Evolutionary conservation across 257 asterid species (phyloP), one percentile per base, ranked within the genome.

Genomic region (Solanum piurae): DNA sequence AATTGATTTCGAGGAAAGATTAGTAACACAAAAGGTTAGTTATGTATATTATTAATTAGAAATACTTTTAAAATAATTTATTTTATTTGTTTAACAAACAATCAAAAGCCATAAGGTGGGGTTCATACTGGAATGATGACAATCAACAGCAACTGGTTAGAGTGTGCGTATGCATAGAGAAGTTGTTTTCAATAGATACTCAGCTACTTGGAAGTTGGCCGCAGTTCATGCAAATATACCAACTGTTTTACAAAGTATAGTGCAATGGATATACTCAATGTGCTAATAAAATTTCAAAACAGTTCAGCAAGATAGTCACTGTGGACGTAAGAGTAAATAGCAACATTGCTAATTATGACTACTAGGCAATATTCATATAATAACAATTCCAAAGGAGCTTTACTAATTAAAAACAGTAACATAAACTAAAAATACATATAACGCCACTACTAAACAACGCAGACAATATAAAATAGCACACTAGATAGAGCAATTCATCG

Each of bases 61-160:
- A 46, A 12, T 0, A 46, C 0, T 12, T 46, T 46, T 12, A 4
- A 46, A 46, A 46, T 46, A 12, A 12, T 12, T 46, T 46, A 0
- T 13, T 46, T 46, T 46, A 18, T 13, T 46, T 46, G 58, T 46
- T 46, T 13, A 5, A 46, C 20, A 46, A 46, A 46, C 20, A 12
- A 46, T 46, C 58, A 46, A 46, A 46, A 46, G 58, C 20, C 58
- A 46, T 0, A 46, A 46, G 0, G 55, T 46, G 55, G 55, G 55
- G 55, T 46, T 44, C 12, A 44, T 12, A 46, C 55, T 46, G 52
- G 52, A 44, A 1, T 46, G 55, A 46, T 46, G 55, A 46, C 58
- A 49, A 14, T 49, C 58, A 49, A 0, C 21, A 5, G 20, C 21
- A 49, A 49, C 58, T 0, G 21, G 58, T 49, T 49, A 14, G 58